phyloP scores from a whole-genome alignment of 2,329 filamentous ascomycete species.

The Xylariaceae sp. region DNA sequence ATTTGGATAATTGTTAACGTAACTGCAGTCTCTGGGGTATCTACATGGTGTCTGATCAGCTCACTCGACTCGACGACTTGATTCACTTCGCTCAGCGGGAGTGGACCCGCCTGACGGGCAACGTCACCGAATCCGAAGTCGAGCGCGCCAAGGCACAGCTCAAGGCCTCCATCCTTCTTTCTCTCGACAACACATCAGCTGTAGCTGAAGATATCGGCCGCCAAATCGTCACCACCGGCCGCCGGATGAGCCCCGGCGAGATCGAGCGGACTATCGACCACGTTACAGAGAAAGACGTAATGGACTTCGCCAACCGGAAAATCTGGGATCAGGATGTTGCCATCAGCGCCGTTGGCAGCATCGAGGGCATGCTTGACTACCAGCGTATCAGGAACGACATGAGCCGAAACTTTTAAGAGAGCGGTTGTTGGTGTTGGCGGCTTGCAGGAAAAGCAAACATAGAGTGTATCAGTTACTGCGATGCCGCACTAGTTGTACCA shows the following conservation, averaged over 20 bases:
- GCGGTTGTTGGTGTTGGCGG: conserved; percentile 19
- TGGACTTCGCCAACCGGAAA: conserved; percentile 92
- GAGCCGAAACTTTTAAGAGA: conserved; percentile 67
- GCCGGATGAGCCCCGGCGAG: conserved; percentile 85
- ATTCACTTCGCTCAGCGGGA: conserved; percentile 98
- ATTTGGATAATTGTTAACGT: conserved; percentile 9
- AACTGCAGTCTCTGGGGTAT: conserved; percentile 89
- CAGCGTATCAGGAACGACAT: conserved; percentile 77
- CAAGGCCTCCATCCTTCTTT: conserved; percentile 96
- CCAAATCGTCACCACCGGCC: conserved; percentile 96
- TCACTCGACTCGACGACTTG: conserved; percentile 85
- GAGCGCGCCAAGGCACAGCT: conserved; percentile 99
- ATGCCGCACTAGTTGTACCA: conserved; percentile 50
- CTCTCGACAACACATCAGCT: conserved; percentile 94
- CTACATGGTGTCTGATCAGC: conserved; percentile 91
- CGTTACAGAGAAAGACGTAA: conserved; percentile 94
- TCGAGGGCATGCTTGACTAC: conserved; percentile 83
- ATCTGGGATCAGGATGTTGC: conserved; percentile 97
- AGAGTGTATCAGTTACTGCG: conserved; percentile 50
- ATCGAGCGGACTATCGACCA: conserved; percentile 86
- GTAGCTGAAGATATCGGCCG: conserved; percentile 97
- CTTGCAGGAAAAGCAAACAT: conserved; percentile 38
- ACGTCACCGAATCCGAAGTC: conserved; percentile 83
- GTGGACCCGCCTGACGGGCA: conserved; percentile 91
- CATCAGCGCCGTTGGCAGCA: conserved; percentile 85